These are phyloP conservation scores for Borealophlyctis nickersoniae DNA, from an alignment of 192 early-diverging fungal species.

Conservation along the genomic window DNA sequence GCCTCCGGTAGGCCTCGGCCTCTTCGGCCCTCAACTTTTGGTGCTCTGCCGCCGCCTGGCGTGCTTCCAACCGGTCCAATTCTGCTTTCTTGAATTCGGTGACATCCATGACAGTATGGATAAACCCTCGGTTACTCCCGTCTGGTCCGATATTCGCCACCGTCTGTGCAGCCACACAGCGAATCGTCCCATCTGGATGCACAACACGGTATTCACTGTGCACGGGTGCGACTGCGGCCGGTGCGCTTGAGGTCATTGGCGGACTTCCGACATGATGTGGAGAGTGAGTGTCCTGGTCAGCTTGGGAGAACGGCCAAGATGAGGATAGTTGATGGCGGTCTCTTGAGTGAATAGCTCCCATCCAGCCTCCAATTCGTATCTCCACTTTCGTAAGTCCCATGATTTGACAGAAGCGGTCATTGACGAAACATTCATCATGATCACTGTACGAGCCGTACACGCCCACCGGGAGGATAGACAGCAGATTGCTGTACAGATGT, in stretches of 20 bases:
- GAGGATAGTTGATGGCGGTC: background rate
- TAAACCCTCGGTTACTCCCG: background rate
- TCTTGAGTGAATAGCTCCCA: constrained; percentile 1
- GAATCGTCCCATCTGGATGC: background rate
- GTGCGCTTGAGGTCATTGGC: no score
- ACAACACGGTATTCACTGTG: background rate
- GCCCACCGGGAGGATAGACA: constrained; percentile 12
- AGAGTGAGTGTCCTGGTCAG: no score
- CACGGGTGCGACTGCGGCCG: no score
- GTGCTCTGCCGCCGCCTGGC: background rate
- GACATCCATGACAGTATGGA: constrained; percentile 18
- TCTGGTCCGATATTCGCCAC: constrained; percentile 7
- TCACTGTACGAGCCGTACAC: constrained; percentile 8
- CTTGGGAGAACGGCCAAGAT: constrained; percentile 8
- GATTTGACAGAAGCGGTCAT: constrained; percentile 7
- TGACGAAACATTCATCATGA: constrained; percentile 7
- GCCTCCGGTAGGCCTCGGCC: constrained; percentile 9
- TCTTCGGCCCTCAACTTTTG: background rate
- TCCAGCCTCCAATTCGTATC: constrained; percentile 6
- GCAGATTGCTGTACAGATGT: background rate
- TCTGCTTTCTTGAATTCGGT: constrained; percentile 9
- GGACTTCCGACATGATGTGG: no score
- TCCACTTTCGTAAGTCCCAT: background rate
- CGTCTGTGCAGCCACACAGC: constrained; percentile 2
- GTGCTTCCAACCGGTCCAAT: constrained; percentile 8